Conservation (phyloP, 768 basidiomycete species). For the Coprinopsis marcescibilis region DNA sequence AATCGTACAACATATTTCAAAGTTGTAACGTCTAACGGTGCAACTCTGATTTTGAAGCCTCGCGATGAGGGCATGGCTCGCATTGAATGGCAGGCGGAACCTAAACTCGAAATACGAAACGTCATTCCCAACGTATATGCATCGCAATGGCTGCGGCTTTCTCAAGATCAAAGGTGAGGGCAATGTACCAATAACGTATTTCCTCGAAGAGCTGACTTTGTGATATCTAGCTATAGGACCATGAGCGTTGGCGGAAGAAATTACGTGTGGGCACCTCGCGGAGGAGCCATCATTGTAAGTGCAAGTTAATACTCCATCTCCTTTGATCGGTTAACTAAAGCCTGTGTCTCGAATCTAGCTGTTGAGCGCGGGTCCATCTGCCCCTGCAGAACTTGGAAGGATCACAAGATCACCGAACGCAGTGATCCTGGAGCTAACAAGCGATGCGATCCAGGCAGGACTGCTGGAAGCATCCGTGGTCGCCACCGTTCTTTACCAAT, state of each 20-base stretch:
- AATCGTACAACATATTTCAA: constrained; percentile 36
- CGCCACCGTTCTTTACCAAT: constrained; percentile 14
- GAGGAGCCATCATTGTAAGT: constrained; percentile 3
- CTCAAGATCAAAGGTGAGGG: constrained; percentile 13
- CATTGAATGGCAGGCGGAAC: constrained; percentile 32
- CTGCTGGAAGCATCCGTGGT: constrained; percentile 14
- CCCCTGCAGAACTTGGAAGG: constrained; percentile 5
- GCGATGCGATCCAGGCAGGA: constrained; percentile 13
- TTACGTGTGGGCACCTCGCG: constrained; percentile 8
- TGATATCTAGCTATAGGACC: constrained; percentile 1
- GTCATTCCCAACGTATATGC: constrained; percentile 27
- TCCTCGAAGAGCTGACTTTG: not conserved
- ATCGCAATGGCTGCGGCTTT: constrained; percentile 32
- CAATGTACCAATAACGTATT: not conserved
- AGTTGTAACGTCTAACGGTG: constrained; percentile 26
- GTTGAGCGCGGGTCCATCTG: not conserved
- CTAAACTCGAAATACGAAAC: constrained; percentile 31
- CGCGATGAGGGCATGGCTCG: constrained; percentile 31
- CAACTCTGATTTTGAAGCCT: constrained; percentile 33
- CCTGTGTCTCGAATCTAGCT: not conserved
- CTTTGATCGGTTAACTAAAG: not conserved
- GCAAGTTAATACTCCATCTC: not conserved
- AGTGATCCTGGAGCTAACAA: constrained; percentile 11
- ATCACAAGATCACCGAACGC: constrained; percentile 9
- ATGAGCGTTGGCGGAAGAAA: constrained; percentile 1